Evolutionary conservation across 1,284 basidiomycete genomes (phyloP), one percentile per base, ranked within the genome.

Genomic region (Ceratobasidium sp.): DNA sequence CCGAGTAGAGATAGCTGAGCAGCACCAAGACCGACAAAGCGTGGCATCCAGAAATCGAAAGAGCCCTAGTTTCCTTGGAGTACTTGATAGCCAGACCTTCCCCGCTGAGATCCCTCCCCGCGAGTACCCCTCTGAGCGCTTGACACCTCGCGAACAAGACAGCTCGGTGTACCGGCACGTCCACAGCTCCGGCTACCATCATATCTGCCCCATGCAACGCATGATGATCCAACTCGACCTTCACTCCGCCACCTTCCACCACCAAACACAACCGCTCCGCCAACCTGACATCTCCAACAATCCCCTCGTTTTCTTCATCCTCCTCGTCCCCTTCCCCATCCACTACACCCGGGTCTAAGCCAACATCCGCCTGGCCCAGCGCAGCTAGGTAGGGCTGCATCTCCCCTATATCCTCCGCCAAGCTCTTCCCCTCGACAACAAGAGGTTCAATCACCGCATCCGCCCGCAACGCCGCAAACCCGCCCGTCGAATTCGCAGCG

Each of bases 1-100:
- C 97, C 1, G 94, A 90, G 84, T 99, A 99, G 13, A 99, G 82
- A 82, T 97, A 99, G 64, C 92, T 89, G 19, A 98, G 82, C 6
- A 99, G 85, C 32, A 98, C 87, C 9, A 98, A 87, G 4, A 92
- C 85, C 0, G 95, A 87, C 2, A 96, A 84, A 0, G 92, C 86
- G 59, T 89, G 88, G 79, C 89, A 89, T 1, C 89, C 89, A 0
- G 82, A 80, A 52, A 94, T 80, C 4, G 80, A 81, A 37, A 91
- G 59, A 0, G 71, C 64, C 15, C 81, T 70, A 82, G 80, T 71
- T 82, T 64, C 57, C 57, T 37, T 80, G 78, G 76, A 80, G 76
- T 29, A 76, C 79, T 62, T 77, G 78, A 71, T 4, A 79, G 78
- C 22, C 17, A 74, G 25, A 8, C 61, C 61, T n/a, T 74, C 76